phyloP scores from a whole-genome alignment of 2,329 filamentous ascomycete species.

The Albophoma yamanashiensis region DNA sequence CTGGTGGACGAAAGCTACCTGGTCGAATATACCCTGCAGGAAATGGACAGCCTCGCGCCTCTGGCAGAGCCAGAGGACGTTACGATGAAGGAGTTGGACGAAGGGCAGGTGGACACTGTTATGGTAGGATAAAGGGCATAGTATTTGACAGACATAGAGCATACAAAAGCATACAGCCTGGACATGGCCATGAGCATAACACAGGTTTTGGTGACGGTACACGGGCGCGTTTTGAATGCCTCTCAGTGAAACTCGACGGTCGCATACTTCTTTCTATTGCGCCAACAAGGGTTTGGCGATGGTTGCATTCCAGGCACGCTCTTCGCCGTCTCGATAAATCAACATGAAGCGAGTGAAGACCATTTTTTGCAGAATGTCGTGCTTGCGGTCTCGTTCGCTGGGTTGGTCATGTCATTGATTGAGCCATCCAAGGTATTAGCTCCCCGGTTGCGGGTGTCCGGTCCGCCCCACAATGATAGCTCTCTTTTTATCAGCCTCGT shows the following conservation, averaged over 20 bases:
- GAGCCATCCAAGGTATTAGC: background rate
- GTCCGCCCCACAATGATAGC: constrained; percentile 4
- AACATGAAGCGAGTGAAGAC: background rate
- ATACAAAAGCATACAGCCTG: background rate
- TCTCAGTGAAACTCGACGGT: too few relatives aligned
- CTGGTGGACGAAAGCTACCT: constrained; percentile 90
- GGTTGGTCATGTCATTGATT: background rate
- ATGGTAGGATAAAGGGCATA: constrained; percentile 2
- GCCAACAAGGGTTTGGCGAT: background rate
- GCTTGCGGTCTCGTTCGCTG: background rate
- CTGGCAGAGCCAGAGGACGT: constrained; percentile 19
- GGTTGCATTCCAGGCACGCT: background rate
- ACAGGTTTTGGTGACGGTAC: background rate
- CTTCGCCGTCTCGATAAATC: background rate
- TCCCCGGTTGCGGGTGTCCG: background rate
- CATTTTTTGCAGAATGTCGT: background rate
- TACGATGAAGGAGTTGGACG: constrained; percentile 24
- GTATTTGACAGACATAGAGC: background rate
- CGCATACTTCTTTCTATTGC: too few relatives aligned
- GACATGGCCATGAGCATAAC: background rate
- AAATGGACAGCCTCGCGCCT: constrained; percentile 71
- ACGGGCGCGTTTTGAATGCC: background rate
- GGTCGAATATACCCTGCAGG: constrained; percentile 81
- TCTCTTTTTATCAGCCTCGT: constrained; percentile 6
- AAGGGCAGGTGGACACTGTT: constrained; percentile 16